Conservation (phyloP, 345 rosid genomes). For the Punica granatum region DNA sequence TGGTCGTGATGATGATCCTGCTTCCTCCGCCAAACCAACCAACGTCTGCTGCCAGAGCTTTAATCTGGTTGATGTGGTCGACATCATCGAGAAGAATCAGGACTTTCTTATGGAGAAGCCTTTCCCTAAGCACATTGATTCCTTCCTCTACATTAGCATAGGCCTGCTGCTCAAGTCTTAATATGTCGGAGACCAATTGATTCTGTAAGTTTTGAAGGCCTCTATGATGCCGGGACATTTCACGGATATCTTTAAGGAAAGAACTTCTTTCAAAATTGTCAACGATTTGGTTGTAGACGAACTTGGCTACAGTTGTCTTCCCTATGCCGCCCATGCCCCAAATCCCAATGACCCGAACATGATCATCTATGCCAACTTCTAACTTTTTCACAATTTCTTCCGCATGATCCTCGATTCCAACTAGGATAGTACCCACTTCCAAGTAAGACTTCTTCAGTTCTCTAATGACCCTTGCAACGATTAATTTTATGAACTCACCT, state of each 20-base stretch:
- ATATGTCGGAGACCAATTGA: background rate
- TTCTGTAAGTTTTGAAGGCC: constrained; percentile 3
- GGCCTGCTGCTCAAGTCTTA: background rate
- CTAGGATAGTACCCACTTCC: background rate
- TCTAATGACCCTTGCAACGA: background rate
- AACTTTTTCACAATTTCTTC: background rate
- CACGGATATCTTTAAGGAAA: constrained; percentile 2
- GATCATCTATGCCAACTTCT: background rate
- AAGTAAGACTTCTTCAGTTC: background rate
- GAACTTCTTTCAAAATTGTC: background rate
- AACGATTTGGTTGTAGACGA: background rate
- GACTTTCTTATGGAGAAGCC: background rate
- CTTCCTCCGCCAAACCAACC: constrained; percentile 3
- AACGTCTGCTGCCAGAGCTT: background rate
- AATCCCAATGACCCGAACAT: background rate
- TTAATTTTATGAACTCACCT: background rate
- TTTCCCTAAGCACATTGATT: background rate
- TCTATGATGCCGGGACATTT: rapidly evolving
- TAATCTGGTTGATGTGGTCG: background rate
- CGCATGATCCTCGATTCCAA: background rate
- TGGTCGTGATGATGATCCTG: constrained; percentile 10
- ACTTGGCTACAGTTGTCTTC: constrained; percentile 8
- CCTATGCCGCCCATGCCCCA: constrained; percentile 11
- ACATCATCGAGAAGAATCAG: constrained; percentile 9
- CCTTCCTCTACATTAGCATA: background rate